Base-by-base conservation (phyloP, 2,329 filamentous ascomycete genomes). In the Truncatella angustata region DNA sequence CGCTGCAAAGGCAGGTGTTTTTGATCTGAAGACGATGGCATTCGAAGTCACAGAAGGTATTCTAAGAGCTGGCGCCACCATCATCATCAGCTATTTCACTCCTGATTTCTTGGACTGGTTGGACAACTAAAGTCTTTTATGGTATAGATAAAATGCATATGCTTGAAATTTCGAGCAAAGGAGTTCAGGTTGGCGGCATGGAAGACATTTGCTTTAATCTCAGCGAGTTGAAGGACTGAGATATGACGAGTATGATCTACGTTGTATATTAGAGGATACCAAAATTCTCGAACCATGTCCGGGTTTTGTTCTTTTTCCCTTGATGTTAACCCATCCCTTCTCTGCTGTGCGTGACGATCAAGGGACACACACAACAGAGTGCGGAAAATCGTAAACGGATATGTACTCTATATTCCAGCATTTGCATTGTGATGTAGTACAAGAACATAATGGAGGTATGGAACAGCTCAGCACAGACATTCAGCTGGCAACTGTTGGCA, bases 1-100 rank as follows among this genome's bases (percentile, higher is more conserved):
- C 0, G 94, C 83, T 18, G 94, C 94, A 45, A 96, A 96, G 70
- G 93, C 94, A 1, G 94, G 94, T 4, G 94, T 99, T 3, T 99
- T 97, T 66, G 93, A 97, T 68, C 76, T 97, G 66, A 94, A 93
- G 75, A 78, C 86, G 4, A 97, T 97, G 90, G 94, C 91, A 0
- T 92, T 96, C 62, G 94, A 99, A 76, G 88, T 90, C 54, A 95
- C 91, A 0, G 90, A 97, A 71, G 91, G 92, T 21, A 97, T 99
- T 57, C 73, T 99, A 54, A 82, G 94, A 60, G 94, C 94, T 7
- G 94, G 94, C 39, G 94, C 94, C 5, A 93, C 87, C 0, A 97
- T 99, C 64, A 82, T 99, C 39, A 82, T 97, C 62, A 94, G 84
- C 71, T 99, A 99, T 72, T 97, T 97, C 65, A 92, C 90, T 0